Percentiles rank a stretch among this genome's conserved stretches.
These are phyloP conservation scores for Crucihimalaya himalaica DNA, from an alignment of 345 rosid species.

Conservation along the genomic window DNA sequence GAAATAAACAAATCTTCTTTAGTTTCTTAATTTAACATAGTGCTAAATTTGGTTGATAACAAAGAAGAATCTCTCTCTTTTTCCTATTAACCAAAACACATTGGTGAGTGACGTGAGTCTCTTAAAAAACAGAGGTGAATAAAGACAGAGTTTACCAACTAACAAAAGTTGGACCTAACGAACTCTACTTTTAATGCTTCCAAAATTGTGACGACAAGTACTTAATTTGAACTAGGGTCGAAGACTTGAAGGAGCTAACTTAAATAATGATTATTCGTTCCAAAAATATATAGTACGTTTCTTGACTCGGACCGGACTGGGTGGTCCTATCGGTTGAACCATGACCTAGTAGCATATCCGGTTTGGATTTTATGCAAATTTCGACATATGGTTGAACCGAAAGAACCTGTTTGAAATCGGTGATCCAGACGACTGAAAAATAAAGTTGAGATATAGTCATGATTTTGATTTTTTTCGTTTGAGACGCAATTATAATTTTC, in stretches of 20 bases:
- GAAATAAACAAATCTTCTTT: slow-evolving; percentile 34
- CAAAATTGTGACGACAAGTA: slow-evolving; percentile 26
- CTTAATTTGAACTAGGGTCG: neutral
- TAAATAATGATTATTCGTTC: slow-evolving; percentile 4
- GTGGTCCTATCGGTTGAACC: too few relatives aligned
- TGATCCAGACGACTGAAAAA: too few relatives aligned
- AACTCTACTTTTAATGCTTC: neutral
- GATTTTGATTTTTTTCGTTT: too few relatives aligned
- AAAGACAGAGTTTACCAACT: slow-evolving; percentile 8
- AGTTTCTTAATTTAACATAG: slow-evolving; percentile 24
- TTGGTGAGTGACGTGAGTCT: neutral
- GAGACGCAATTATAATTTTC: too few relatives aligned
- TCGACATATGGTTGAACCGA: too few relatives aligned
- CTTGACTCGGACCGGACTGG: too few relatives aligned
- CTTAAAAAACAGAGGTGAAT: neutral
- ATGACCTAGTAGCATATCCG: too few relatives aligned
- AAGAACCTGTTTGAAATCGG: too few relatives aligned
- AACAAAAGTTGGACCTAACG: slow-evolving; percentile 15
- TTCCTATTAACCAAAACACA: too few relatives aligned
- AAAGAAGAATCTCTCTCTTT: neutral
- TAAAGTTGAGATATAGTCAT: too few relatives aligned
- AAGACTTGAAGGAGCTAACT: neutral
- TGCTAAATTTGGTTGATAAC: slow-evolving; percentile 22
- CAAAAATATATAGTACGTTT: neutral
- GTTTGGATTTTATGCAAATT: too few relatives aligned